Evolutionary conservation across 495 filamentous ascomycete genomes (phyloP), one percentile per base, ranked within the genome.

Genomic region (Penicillium ochrochloron): DNA sequence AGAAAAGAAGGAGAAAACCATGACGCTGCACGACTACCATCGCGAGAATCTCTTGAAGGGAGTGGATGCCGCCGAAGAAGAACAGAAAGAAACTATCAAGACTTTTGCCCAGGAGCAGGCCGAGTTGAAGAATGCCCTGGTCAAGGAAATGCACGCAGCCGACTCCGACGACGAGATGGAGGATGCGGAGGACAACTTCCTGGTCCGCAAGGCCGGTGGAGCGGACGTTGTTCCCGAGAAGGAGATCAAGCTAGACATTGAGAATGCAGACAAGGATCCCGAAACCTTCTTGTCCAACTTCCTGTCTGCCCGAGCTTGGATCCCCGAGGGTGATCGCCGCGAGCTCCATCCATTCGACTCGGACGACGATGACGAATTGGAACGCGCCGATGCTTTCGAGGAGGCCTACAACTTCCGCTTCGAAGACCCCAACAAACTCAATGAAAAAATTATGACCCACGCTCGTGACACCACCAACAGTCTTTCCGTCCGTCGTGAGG

Each of bases 401-500:
- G 84, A 89, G 59, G 94, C 93, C n/a, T 99, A 96, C 80, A 99
- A 99, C 76, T 80, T 97, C 76, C 90, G 95, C 27, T 99, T 99
- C 69, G 95, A 99, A 70, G 90, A 99, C 68, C 93, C 95, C 1
- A 83, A 82, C 67, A 90, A 88, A 65, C 85, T 90, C 63, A 96
- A 97, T 66, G 92, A 96, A 70, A 86, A 89, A 57, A 74, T 97
- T 2, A 86, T 89, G 64, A 92, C 94, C 11, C 94, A 97, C 75
- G 88, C 93, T 59, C 88, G 95, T 86, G 92, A 96, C 72, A 82
- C 90, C 31, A 89, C 89, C 44, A 88, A 88, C 46, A 86, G 86
- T 50, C 88, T 90, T 50, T 93, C 93, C 2, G 94, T 96, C 39
- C 86, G 95, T 52, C 84, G 94, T 61, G 93, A 96, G 59, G 90